phyloP scores from a whole-genome alignment of 371 early-diverging fungal species.

The Basidiobolus meristosporus region DNA sequence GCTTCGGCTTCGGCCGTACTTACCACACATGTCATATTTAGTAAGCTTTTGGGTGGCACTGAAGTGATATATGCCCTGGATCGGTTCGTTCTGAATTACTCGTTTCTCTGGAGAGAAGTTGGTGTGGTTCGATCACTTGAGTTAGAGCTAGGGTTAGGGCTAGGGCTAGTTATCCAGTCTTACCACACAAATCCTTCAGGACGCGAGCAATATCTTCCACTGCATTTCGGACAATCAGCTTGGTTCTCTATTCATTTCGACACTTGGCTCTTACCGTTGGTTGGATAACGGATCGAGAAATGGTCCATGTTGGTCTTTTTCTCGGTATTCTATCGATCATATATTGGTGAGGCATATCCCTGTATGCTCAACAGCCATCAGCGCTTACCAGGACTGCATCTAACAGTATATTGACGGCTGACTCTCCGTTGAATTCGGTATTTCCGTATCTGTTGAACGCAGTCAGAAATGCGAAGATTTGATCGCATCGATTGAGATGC shows the following conservation, averaged over 20 bases:
- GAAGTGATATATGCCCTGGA: constrained; percentile 50
- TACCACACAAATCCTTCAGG: constrained; percentile 30
- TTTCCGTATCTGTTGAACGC: constrained; percentile 28
- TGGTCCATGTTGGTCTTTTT: constrained; percentile 37
- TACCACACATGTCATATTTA: constrained; percentile 62
- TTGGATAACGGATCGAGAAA: constrained; percentile 51
- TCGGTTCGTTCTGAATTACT: constrained; percentile 14
- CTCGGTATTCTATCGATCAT: constrained; percentile 4
- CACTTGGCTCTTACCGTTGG: constrained; percentile 26
- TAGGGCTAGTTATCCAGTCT: neutral
- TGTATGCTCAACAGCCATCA: neutral
- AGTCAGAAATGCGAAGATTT: neutral
- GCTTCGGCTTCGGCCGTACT: too few relatives aligned
- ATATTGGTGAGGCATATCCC: neutral
- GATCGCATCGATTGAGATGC: neutral
- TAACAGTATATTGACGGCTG: constrained; percentile 53
- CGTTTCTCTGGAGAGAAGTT: constrained; percentile 11
- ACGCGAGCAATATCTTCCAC: constrained; percentile 48
- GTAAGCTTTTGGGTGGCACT: constrained; percentile 37
- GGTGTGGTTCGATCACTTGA: neutral
- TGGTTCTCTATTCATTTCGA: neutral
- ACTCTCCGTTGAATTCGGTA: constrained; percentile 43
- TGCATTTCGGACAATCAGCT: constrained; percentile 3
- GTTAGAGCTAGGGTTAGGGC: neutral
- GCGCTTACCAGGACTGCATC: constrained; percentile 27